Evolutionary conservation across 1,284 basidiomycete genomes (phyloP).

Genomic region (Cryptococcus sp.): DNA sequence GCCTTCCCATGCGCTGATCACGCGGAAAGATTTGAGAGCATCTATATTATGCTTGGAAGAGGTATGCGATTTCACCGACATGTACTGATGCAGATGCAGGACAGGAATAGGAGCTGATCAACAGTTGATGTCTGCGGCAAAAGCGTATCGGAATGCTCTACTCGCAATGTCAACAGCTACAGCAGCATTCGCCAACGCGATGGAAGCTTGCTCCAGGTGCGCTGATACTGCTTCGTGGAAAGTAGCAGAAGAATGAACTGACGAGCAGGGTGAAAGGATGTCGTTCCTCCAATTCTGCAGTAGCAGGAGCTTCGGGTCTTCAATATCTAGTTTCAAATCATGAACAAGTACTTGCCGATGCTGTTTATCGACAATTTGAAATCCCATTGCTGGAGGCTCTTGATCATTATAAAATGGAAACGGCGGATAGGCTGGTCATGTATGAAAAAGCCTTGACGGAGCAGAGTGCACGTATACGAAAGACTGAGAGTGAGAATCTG

Average conservation of each 20-base stretch:
- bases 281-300: slow-evolving; percentile 43
- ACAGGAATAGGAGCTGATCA: neutral
- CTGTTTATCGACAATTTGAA: slow-evolving; percentile 84
- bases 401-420: slow-evolving; percentile 60
- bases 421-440: slow-evolving; percentile 64
- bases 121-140: slow-evolving; percentile 71
- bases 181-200: slow-evolving; percentile 77
- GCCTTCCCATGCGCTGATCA: slow-evolving; percentile 40
- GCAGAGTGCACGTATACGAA: slow-evolving; percentile 76
- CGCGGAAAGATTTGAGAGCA: slow-evolving; percentile 43
- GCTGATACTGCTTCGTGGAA: slow-evolving; percentile 23
- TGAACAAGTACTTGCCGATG: slow-evolving; percentile 81
- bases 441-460: slow-evolving; percentile 76
- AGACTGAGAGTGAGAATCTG: slow-evolving; percentile 85
- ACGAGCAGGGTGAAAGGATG: slow-evolving; percentile 42
- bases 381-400: slow-evolving; percentile 78
- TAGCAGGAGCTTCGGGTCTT: slow-evolving; percentile 74
- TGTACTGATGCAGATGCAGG: slow-evolving; percentile 3
- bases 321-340: slow-evolving; percentile 91
- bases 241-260: neutral
- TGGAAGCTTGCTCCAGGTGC: slow-evolving; percentile 75
- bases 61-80: slow-evolving; percentile 22
- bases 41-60: slow-evolving; percentile 47
- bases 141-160: slow-evolving; percentile 77
- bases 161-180: slow-evolving; percentile 79